Base-by-base conservation (phyloP, 345 rosid species). In the Capsella bursapastoris region DNA sequence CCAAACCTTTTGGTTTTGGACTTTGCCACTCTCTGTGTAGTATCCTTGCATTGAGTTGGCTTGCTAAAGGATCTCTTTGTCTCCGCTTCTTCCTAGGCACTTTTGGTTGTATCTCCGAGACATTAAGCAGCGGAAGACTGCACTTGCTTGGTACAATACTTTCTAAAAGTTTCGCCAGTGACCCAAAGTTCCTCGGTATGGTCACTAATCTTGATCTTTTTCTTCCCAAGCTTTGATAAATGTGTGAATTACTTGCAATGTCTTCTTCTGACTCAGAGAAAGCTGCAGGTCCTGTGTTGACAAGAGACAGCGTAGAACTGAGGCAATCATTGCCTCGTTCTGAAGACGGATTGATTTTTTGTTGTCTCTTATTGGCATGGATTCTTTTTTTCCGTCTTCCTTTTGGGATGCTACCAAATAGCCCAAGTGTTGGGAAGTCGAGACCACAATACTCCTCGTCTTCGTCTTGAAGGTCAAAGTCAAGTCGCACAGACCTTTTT, bases 21-120 rank as follows among this genome's bases (percentile, higher is more conserved):
- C 55, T 71, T 76, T 69, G 55, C 64, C 75, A 61, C 3, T 65
- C 37, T 25, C 47, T 6, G 8, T 38, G n/a, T 28, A 74, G 18
- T 14, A 45, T 37, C 32, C 63, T 74, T 66, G 78, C 16, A 15
- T 74, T 56, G 66, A 65, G 37, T 35, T 47, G 32, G 52, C 72
- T 74, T 48, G 67, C 52, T 58, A 58, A 12, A 37, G 67, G 4
- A 16, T 74, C 65, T 76, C 79, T 79, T 72, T 77, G 83, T 5
- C 88, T 86, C 34, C 86, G 80, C 79, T 93, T 93, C 68, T 84
- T 85, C 73, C 70, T 81, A 32, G 76, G 64, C 58, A 82, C 38
- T 18, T 60, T 79, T 61, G 74, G 16, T 7, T 71, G 80, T 68
- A 65, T 82, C 79, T 27, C 74, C 22, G 52, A 70, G 67, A 40